Evolutionary conservation across 1,284 basidiomycete species (phyloP).

Genomic region (Pascua sp.): DNA sequence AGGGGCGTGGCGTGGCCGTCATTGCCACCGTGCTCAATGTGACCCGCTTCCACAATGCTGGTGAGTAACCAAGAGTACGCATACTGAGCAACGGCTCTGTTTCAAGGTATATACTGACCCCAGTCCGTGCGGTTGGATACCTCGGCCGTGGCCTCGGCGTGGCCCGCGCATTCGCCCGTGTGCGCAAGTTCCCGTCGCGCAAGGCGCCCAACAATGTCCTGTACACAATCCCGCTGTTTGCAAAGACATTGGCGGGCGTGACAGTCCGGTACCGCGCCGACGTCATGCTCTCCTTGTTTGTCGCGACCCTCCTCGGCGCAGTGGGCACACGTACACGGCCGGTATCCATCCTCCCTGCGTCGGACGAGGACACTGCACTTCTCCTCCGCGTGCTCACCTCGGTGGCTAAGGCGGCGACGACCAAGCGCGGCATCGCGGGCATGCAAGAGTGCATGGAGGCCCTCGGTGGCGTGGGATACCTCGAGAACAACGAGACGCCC

Average conservation of each 20-base stretch:
- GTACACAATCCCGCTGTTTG: constrained; percentile 52
- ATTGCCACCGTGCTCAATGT: constrained; percentile 73
- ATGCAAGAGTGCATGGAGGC: constrained; percentile 83
- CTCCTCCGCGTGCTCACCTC: constrained; percentile 67
- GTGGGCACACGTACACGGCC: constrained; percentile 57
- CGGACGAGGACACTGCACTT: constrained; percentile 39
- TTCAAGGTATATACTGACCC: neutral
- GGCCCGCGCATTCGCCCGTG: constrained; percentile 61
- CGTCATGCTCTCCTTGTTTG: constrained; percentile 61
- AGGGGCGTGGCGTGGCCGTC: constrained; percentile 63
- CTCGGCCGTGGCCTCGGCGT: constrained; percentile 63
- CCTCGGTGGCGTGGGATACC: constrained; percentile 61
- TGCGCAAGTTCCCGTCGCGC: constrained; percentile 53
- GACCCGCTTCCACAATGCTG: constrained; percentile 66
- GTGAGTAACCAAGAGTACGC: constrained; percentile 33
- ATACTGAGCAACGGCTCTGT: neutral
- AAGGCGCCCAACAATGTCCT: constrained; percentile 55
- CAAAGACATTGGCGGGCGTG: constrained; percentile 60
- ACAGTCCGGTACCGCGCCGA: constrained; percentile 63
- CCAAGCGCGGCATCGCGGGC: constrained; percentile 65
- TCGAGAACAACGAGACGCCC: constrained; percentile 68
- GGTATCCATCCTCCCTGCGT: constrained; percentile 10
- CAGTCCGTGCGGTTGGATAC: constrained; percentile 56
- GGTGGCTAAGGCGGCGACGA: constrained; percentile 65
- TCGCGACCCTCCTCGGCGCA: constrained; percentile 60